phyloP scores from a whole-genome alignment of 192 early-diverging fungal species.

The Coemansia javaensis region DNA sequence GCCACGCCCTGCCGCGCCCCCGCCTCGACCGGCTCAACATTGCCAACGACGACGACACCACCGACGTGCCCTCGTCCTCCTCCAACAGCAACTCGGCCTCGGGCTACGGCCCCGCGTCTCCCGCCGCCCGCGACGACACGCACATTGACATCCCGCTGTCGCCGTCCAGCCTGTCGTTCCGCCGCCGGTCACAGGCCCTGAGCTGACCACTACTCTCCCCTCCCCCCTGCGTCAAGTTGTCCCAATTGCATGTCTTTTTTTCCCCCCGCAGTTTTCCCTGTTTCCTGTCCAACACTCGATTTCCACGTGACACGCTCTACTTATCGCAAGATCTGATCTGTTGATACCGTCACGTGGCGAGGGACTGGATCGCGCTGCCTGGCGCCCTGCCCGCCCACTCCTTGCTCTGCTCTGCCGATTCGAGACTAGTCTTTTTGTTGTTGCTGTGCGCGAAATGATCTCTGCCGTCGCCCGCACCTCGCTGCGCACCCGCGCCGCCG shows the following conservation, averaged over 20 bases:
- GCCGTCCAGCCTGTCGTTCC: constrained; percentile 19
- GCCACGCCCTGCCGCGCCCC: constrained; percentile 10
- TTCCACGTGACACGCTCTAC: no score
- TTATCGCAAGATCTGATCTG: no score
- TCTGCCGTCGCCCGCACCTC: constrained; percentile 46
- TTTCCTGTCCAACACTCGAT: no score
- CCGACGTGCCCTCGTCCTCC: constrained; percentile 36
- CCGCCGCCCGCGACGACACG: constrained; percentile 13
- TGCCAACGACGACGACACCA: constrained; percentile 23
- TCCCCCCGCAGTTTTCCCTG: no score
- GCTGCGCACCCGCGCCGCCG: constrained; percentile 40
- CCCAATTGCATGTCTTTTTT: constrained; percentile 1
- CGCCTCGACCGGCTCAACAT: constrained; percentile 7
- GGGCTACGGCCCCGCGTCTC: constrained; percentile 28
- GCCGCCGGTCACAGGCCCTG: constrained; percentile 16
- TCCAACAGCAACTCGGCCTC: constrained; percentile 35
- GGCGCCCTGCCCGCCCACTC: no score
- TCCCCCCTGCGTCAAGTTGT: no score
- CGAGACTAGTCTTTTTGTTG: no score
- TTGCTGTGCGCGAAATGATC: constrained; percentile 38
- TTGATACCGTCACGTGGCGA: no score
- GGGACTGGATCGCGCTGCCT: no score
- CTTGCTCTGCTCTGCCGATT: no score
- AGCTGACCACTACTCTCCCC: no score
- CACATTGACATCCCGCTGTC: constrained; percentile 45